Percentiles rank a stretch among this genome's conserved stretches.
Conservation (phyloP, 495 filamentous ascomycete species). For the Peziza echinospora region DNA sequence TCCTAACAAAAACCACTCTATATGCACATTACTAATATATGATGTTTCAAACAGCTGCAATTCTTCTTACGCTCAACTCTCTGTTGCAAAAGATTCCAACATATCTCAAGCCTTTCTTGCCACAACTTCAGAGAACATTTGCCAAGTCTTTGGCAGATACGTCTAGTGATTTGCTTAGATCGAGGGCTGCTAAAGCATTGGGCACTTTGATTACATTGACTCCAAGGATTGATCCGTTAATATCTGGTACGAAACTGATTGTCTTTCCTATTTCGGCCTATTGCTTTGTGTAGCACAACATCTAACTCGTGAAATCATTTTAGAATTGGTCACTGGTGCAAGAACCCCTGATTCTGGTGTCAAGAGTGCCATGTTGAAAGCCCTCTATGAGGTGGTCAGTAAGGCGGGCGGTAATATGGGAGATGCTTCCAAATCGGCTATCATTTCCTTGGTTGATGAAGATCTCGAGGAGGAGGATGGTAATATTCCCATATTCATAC, state of each 20-base stretch:
- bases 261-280: conserved; percentile 2
- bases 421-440: conserved; percentile 58
- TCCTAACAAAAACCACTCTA: not conserved
- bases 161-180: conserved; percentile 69
- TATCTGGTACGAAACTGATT: conserved; percentile 26
- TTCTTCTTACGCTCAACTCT: conserved; percentile 83
- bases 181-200: conserved; percentile 80
- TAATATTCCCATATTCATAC: conserved; percentile 19
- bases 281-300: conserved; percentile 2
- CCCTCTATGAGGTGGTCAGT: conserved; percentile 83
- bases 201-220: conserved; percentile 93
- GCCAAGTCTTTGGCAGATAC: conserved; percentile 86
- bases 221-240: conserved; percentile 80
- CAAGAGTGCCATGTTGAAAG: conserved; percentile 90
- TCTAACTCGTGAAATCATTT: too few relatives aligned
- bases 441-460: conserved; percentile 69
- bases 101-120: conserved; percentile 87
- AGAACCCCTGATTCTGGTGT: conserved; percentile 79
- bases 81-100: conserved; percentile 90
- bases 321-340: conserved; percentile 77
- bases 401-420: conserved; percentile 90
- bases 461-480: conserved; percentile 53
- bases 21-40: conserved; percentile 13
- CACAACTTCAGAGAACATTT: conserved; percentile 90
- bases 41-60: conserved; percentile 38